A percentile compares a stretch with the other conserved stretches of the same genome.
Conservation (phyloP, 257 asterid genomes). For the Verbascum thapsus region DNA sequence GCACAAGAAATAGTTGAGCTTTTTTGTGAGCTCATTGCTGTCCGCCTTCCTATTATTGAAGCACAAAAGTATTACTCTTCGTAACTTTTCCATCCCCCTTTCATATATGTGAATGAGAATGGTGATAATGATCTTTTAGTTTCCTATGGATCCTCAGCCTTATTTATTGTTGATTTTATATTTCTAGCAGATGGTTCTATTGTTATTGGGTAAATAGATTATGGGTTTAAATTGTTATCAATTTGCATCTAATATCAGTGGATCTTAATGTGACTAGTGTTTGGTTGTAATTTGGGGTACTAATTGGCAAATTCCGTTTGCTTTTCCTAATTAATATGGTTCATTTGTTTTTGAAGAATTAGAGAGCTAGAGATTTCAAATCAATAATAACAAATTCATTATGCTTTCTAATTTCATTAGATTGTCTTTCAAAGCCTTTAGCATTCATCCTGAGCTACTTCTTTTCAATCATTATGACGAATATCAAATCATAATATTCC, state of each 20-base stretch:
- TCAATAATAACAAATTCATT: no score
- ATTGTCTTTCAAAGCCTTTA: no score
- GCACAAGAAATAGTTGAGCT: slow-evolving; percentile 96
- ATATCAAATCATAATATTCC: no score
- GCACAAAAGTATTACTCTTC: slow-evolving; percentile 57
- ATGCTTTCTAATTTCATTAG: no score
- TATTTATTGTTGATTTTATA: not conserved
- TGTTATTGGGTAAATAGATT: not conserved
- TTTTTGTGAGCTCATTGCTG: slow-evolving; percentile 76
- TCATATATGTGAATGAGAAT: not conserved
- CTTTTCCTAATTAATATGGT: no score
- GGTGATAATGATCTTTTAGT: not conserved
- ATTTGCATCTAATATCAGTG: not conserved
- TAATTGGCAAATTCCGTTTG: not conserved
- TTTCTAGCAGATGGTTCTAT: not conserved
- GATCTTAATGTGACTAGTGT: not conserved
- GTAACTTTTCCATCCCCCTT: not conserved
- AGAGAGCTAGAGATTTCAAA: no score
- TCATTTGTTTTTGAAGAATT: no score
- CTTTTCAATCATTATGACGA: no score
- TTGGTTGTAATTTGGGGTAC: slow-evolving; percentile 1
- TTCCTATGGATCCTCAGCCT: not conserved
- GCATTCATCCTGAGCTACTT: no score
- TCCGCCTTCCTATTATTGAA: slow-evolving; percentile 82
- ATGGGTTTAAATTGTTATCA: not conserved